Base-by-base conservation (phyloP, 2,329 filamentous ascomycete species). In the Penicillium sclerotiorum region DNA sequence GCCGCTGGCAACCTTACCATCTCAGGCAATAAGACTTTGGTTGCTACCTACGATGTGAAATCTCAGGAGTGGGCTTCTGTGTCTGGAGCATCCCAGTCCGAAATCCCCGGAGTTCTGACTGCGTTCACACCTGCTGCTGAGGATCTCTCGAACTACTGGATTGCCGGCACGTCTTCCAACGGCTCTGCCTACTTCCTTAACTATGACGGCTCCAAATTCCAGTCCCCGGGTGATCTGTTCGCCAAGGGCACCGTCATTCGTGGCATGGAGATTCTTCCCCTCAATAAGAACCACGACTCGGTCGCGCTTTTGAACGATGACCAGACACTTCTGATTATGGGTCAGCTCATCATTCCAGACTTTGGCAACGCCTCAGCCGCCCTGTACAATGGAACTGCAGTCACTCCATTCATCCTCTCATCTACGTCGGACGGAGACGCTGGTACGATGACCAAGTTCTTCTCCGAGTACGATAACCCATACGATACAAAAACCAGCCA, bases 301-400 rank as follows among this genome's bases (percentile, higher is more conserved):
- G 84, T 81, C 2, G 72, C 81, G 30, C 75, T 91, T 6, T 73
- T 99, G 13, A 79, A 84, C 44, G 72, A 80, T 15, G 78, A 84
- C 54, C 84, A 94, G 67, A 80, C 84, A 4, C 81, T 99, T 28
- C 81, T 99, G 72, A 77, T 97, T 42, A 90, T 90, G n/a, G 94
- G 94, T 32, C 83, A 87, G 45, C 83, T 99, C 58, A 80, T 84
- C 57, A 79, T 97, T 15, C 83, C 87, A 0, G 75, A 76, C 41
- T 91, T 91, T 65, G 92, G 93, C 50, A 86, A 85, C 49, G 90
- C 88, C 5, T 95, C 93, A 12, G 91, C 90, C 8, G 93, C 86
- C 7, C 76, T 96, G 22, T 99, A 89, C 76, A 90, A 97, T 64
- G 94, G 94, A 61, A 90, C 85, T 9, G 75, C 77, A 2, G 85